Percentiles rank a stretch among this genome's conserved stretches.
Evolutionary conservation across 352 stramenopile species (phyloP).

Genomic region (Peronospora belbahrii): DNA sequence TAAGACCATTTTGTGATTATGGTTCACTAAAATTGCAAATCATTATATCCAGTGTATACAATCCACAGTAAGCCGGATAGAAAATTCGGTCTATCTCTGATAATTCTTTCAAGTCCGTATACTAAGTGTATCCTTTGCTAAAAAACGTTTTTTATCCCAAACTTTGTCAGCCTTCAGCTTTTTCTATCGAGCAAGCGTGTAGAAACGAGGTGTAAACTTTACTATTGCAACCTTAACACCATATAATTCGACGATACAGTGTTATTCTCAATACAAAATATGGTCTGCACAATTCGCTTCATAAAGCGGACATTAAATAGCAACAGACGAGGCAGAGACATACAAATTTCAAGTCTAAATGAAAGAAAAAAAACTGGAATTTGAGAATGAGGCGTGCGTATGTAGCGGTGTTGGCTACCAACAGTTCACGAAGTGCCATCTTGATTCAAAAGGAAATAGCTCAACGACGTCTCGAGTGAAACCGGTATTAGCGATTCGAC

Average conservation of each 20-base stretch:
- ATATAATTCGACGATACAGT: no score
- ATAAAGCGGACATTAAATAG: neutral
- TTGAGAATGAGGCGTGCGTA: constrained; percentile 13
- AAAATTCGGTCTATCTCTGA: no score
- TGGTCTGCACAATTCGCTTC: constrained; percentile 15
- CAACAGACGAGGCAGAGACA: constrained; percentile 3
- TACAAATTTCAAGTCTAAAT: constrained; percentile 18
- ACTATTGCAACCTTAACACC: neutral
- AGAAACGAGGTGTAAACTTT: neutral
- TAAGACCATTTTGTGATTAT: no score
- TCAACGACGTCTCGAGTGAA: constrained; percentile 10
- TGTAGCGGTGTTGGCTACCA: constrained; percentile 7
- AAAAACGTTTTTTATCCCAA: no score
- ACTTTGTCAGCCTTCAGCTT: no score
- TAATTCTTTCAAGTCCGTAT: no score
- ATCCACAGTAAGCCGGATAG: no score
- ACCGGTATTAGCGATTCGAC: constrained; percentile 2
- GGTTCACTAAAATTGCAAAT: no score
- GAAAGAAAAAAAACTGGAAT: constrained; percentile 3
- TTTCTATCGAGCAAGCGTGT: no score
- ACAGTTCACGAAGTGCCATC: constrained; percentile 14
- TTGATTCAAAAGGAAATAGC: constrained; percentile 24
- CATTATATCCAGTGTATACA: no score
- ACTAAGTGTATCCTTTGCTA: no score
- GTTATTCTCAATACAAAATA: no score